phyloP scores from a whole-genome alignment of 441 rosid species.

The Eruca vesicaria region DNA sequence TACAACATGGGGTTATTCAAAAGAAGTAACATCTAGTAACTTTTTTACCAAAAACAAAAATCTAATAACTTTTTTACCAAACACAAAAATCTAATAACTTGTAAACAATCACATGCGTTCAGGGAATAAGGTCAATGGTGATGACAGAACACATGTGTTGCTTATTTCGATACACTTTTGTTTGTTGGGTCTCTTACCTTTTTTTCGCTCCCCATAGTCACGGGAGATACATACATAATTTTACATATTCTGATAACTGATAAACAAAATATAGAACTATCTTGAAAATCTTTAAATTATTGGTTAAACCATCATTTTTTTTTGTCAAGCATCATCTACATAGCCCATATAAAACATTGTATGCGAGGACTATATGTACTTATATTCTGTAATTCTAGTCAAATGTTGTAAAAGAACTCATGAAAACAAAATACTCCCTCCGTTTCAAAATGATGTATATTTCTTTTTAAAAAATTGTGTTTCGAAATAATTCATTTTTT shows the following conservation, averaged over 20 bases:
- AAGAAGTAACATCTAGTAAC: background rate
- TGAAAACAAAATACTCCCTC: background rate
- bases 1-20: background rate
- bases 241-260: slow-evolving; percentile 14
- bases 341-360: background rate
- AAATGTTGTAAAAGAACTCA: background rate
- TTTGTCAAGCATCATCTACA: background rate
- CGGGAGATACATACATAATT: slow-evolving; percentile 6
- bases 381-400: background rate
- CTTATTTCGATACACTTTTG: slow-evolving; percentile 28
- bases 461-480: too few species aligned
- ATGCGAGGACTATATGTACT: background rate
- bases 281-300: background rate
- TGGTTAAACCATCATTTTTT: background rate
- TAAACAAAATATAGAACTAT: background rate
- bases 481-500: too few species aligned
- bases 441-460: too few species aligned
- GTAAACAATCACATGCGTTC: slow-evolving; percentile 18
- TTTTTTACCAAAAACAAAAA: background rate
- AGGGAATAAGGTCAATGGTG: slow-evolving; percentile 27
- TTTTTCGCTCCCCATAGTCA: slow-evolving; percentile 29
- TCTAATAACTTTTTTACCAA: background rate
- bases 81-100: background rate
- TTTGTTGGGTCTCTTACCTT: slow-evolving; percentile 13
- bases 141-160: slow-evolving; percentile 37